phyloP scores from a whole-genome alignment of 345 rosid species.

The Populus nigra region DNA sequence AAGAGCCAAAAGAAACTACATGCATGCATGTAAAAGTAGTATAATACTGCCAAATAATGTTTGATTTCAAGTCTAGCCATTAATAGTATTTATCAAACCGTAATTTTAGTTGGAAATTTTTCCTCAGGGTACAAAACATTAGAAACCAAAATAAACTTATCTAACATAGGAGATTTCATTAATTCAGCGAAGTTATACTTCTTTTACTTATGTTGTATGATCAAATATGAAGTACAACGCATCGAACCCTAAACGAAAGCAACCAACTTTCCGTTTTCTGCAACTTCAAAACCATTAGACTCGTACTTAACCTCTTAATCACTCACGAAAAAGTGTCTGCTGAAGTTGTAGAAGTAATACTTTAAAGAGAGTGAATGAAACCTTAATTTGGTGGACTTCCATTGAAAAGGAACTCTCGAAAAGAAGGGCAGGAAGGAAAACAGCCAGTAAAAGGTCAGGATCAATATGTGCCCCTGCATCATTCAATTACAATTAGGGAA shows the following conservation, averaged over 20 bases:
- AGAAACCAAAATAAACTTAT: neutral
- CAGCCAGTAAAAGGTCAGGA: slow-evolving; percentile 84
- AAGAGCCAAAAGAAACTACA: neutral
- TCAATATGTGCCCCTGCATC: slow-evolving; percentile 76
- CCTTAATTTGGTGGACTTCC: slow-evolving; percentile 98
- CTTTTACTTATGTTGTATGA: neutral
- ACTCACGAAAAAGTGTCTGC: neutral
- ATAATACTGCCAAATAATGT: neutral
- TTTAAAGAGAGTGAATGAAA: slow-evolving; percentile 18
- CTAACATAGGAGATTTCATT: neutral
- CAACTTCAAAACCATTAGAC: neutral
- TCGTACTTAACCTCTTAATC: neutral
- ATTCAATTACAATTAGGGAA: slow-evolving; percentile 2
- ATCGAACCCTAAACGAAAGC: neutral
- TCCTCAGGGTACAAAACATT: neutral
- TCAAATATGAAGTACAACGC: neutral
- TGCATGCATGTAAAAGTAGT: neutral
- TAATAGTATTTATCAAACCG: neutral
- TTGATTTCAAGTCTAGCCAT: neutral
- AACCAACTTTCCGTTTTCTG: neutral
- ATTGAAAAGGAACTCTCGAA: slow-evolving; percentile 92
- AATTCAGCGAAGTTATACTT: neutral
- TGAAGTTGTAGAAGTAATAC: neutral
- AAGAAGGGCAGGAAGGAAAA: slow-evolving; percentile 95
- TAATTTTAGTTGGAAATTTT: too few species aligned